Evolutionary conservation across 1,284 basidiomycete species (phyloP).

Genomic region (Mycosarcoma maydis): DNA sequence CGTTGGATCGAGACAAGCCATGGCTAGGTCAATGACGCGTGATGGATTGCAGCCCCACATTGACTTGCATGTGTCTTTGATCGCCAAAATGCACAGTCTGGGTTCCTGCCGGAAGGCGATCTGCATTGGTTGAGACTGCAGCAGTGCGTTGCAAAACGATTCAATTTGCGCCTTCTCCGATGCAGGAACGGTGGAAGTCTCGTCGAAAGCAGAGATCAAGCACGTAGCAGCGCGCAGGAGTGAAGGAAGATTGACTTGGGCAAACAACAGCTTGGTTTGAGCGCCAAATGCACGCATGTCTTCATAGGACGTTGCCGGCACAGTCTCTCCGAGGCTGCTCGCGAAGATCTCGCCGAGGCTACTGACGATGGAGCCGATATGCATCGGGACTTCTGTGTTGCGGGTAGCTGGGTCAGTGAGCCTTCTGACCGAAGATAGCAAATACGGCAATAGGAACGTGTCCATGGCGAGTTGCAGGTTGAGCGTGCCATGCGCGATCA

Average conservation of each 20-base stretch:
- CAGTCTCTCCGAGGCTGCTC: conserved; percentile 14
- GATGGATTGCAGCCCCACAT: conserved; percentile 41
- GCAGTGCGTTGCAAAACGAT: conserved; percentile 21
- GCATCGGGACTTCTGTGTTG: conserved; percentile 6
- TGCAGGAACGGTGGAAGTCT: conserved; percentile 6
- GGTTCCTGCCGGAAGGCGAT: conserved; percentile 36
- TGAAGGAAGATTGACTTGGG: conserved; percentile 21
- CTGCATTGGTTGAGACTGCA: conserved; percentile 36
- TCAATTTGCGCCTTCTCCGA: conserved; percentile 22
- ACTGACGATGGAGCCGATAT: conserved; percentile 11
- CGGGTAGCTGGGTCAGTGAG: conserved; percentile 39
- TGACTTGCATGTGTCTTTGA: conserved; percentile 35
- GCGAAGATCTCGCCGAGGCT: conserved; percentile 27
- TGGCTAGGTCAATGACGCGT: conserved; percentile 22
- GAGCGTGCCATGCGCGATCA: conserved; percentile 40
- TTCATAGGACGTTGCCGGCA: conserved; percentile 7
- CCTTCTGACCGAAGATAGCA: conserved; percentile 13
- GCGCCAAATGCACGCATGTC: conserved; percentile 31
- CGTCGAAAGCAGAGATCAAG: conserved; percentile 29
- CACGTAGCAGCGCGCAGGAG: conserved; percentile 16
- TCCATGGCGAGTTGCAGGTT: conserved; percentile 41
- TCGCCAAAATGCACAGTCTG: conserved; percentile 15
- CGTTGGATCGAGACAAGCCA: conserved; percentile 27
- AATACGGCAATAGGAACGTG: conserved; percentile 29
- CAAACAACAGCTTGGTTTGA: conserved; percentile 34